Base-by-base conservation (phyloP, 306 rosid genomes). In the Fragaria vesca region DNA sequence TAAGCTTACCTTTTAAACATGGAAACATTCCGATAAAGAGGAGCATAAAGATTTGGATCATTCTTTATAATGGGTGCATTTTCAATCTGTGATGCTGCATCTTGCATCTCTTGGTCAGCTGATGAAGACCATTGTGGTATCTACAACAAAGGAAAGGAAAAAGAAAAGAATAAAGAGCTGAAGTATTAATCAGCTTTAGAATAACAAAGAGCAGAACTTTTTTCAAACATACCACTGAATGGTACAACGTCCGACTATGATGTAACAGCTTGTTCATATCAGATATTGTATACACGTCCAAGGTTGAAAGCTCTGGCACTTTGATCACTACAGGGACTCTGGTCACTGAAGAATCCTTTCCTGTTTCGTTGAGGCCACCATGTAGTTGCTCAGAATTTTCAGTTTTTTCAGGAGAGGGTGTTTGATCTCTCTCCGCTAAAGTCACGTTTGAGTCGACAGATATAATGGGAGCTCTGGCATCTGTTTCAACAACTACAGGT, bases 11-110 rank as follows among this genome's bases (percentile, higher is more conserved):
- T 91, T 83, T 79, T 88, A 88, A 95, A 92, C 81, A 55, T 83
- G 71, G 98, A 92, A 85, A 91, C 79, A 68, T 95, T 95, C 69
- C 84, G 86, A 76, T 83, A 95, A 68, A 95, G 76, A 24, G 96
- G 91, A 45, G 97, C 85, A 45, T 91, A 84, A 52, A 95, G 93
- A 52, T 69, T 73, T 28, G 84, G 86, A 80, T 81, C 90, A 55
- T 87, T 73, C 8, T 84, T 73, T 42, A 87, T 78, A 34, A 73
- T 30, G 28, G 93, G 97, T 75, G 96, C 97, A 68, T 89, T 91
- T 84, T 93, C 90, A 42, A 95, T 89, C 81, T 88, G 89, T 73
- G 76, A 83, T 84, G 89, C 83, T 60, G 77, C 88, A 21, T 79
- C 72, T 72, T 72, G 80, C 67, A 93, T 81, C 78, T 92, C 94